Evolutionary conservation across 495 filamentous ascomycete genomes (phyloP), one percentile per base, ranked within the genome.

Genomic region (Penicillium odoratum): DNA sequence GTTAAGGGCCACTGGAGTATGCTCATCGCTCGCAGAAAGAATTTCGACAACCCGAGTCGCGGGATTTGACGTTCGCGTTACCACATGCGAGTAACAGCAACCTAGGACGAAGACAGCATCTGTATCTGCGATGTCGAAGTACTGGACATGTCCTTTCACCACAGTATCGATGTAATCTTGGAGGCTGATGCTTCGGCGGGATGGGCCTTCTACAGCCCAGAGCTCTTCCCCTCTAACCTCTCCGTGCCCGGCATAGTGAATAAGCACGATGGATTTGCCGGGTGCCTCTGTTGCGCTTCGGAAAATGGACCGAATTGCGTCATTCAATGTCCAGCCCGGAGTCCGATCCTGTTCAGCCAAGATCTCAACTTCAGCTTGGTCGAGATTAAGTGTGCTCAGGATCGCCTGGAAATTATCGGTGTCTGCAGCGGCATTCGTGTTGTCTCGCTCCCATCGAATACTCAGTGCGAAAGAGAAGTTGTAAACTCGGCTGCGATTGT

Each of bases 211-310:
- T 25, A 50, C 46, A 50, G 46, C 54, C 38, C 48, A 56, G 46
- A 56, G 54, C 45, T 56, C 28, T 40, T 50, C 47, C 25, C 18
- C 33, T 43, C 31, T 50, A 33, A 56, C 36, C 54, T 49, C 46
- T 36, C 53, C 59, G 46, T 61, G 53, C 26, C 59, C 54, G 11
- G 48, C 59, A 49, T 61, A 61, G 50, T 61, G 59, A 40, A 56
- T 50, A 29, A 56, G 29, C 36, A 50, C 54, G 34, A 56, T 56
- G 26, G 54, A 49, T 50, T 43, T 56, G 36, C 54, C 54, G 25
- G 45, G 34, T 43, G 54, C 21, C 4, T 43, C 48, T 56, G 33
- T 15, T 50, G 54, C 54, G 30, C 15, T 21, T 43, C 26, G 45
- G 46, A 56, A 56, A 42, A 50, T 18, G 29, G 31, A 43, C 46